Base-by-base conservation (phyloP, 164 flowering plant species). In the Saururus chinensis region DNA sequence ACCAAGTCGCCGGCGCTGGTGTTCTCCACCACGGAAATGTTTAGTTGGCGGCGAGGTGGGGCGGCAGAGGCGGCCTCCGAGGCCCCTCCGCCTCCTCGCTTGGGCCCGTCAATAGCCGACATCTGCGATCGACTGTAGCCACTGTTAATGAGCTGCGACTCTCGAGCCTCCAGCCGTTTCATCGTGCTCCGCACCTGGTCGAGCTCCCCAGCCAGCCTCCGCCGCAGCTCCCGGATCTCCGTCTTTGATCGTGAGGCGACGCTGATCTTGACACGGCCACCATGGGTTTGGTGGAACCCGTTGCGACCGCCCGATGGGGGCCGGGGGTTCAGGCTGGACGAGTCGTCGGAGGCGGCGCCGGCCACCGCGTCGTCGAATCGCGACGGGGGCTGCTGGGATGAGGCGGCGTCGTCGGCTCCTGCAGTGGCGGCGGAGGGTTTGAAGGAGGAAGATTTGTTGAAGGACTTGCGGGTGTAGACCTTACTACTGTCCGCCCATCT, bases 151-250 rank as follows among this genome's bases (percentile, higher is more conserved):
- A 66, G 60, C 63, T 73, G 71, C 7, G 64, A 20, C 63, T 80
- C 84, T 57, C 73, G 77, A 0, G 70, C 83, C 66, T 92, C 95
- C 63, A 92, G 76, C 71, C 67, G 83, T 76, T 75, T 82, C 71
- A 83, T 81, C 75, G 81, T 62, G 59, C 54, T 76, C 73, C 96
- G 74, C 40, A 92, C 89, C 67, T 64, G 71, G 55, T 71, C 78
- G 20, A 90, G 86, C 78, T 92, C 95, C 40, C 60, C 62, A 59
- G 76, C 74, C 48, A 92, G 80, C 83, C 77, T 84, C 74, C 75
- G 75, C 66, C 80, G 73, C 10, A 89, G 67, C 69, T 89, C 91
- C 12, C 79, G 70, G 57, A 60, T 67, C 76, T 89, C 89, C 59
- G 76, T 76, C 81, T 81, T 85, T 22, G 92, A 71, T 54, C 63